Evolutionary conservation across 2,329 filamentous ascomycete genomes (phyloP), one percentile per base, ranked within the genome.

Genomic region (Bipolaris oryzae): DNA sequence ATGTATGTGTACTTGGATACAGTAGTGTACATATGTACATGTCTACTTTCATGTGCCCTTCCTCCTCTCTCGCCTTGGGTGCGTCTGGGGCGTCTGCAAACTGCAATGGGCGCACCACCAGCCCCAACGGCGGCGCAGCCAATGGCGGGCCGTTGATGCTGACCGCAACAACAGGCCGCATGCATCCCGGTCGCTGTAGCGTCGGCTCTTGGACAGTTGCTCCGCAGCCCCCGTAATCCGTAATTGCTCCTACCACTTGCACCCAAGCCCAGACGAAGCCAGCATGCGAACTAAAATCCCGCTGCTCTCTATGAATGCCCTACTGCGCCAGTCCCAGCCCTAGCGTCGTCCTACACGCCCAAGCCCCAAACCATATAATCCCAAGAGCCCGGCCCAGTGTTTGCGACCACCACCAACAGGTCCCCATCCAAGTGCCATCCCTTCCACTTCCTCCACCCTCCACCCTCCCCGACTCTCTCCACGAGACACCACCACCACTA

Each of bases 241-340:
- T n/a, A n/a, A n/a, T n/a, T 63, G 58, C 65, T 57, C 28, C 56
- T 50, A 58, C 34, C 37, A 45, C 43, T 37, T 31, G 31, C 33
- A 31, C 41, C 25, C 41, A 44, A n/a, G 11, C 21, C 41, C 34
- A 42, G 15, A 15, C 13, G 15, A 23, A 23, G 47, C 59, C 58
- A 55, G 34, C 41, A 46, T 62, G 62, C 55, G 44, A 64, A 61
- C 68, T 65, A 69, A 41, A 63, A 64, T 57, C 57, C 68, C 62
- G 67, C 67, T 59, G 59, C 55, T 11, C 37, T 23, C 49, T 59
- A 50, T 51, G 42, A 38, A 53, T 42, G 23, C 39, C 45, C 53
- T 56, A 43, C 33, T 7, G 28, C 46, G 42, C 44, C 47, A 52
- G 46, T 57, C 45, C 25, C 55, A 35, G 55, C 54, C 50, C 61